These are phyloP conservation scores for Paecilomyces formosus DNA, from an alignment of 2,329 filamentous ascomycete genomes.

Conservation along the genomic window DNA sequence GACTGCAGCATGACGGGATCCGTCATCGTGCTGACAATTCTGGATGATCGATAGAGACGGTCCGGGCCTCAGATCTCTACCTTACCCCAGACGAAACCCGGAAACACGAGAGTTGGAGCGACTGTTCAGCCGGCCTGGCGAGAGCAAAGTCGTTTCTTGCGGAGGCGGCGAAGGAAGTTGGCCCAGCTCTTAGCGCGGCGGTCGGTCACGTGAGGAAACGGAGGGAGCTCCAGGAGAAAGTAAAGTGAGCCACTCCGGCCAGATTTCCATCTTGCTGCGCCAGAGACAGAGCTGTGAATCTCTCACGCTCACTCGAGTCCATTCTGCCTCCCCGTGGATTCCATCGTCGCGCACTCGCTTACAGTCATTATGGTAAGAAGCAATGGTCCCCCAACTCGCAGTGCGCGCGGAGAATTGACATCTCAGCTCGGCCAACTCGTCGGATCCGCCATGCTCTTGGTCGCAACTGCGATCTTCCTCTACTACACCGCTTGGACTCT, in stretches of 20 bases:
- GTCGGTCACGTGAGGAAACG: background rate
- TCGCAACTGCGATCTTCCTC: constrained; percentile 64
- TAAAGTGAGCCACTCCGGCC: background rate
- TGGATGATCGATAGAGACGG: background rate
- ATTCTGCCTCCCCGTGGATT: background rate
- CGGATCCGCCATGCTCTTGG: constrained; percentile 67
- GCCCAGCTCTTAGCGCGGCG: background rate
- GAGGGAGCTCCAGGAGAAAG: background rate
- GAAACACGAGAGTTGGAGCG: background rate
- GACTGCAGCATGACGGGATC: constrained; percentile 44
- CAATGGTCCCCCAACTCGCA: background rate
- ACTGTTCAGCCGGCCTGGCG: background rate
- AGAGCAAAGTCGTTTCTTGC: background rate
- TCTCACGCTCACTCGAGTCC: background rate
- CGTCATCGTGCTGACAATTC: constrained; percentile 24
- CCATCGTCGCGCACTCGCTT: background rate
- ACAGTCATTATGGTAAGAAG: constrained; percentile 1
- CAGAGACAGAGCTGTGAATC: background rate
- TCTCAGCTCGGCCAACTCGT: constrained; percentile 81
- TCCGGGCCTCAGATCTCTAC: background rate
- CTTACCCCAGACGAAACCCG: background rate
- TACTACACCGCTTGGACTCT: constrained; percentile 99
- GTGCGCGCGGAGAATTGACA: background rate
- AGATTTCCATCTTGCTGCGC: background rate
- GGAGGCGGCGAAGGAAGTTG: background rate